A percentile compares a stretch with the other conserved stretches of the same genome.
Evolutionary conservation across 2,329 filamentous ascomycete species (phyloP).

Genomic region (Aspergillus hiratsukae): DNA sequence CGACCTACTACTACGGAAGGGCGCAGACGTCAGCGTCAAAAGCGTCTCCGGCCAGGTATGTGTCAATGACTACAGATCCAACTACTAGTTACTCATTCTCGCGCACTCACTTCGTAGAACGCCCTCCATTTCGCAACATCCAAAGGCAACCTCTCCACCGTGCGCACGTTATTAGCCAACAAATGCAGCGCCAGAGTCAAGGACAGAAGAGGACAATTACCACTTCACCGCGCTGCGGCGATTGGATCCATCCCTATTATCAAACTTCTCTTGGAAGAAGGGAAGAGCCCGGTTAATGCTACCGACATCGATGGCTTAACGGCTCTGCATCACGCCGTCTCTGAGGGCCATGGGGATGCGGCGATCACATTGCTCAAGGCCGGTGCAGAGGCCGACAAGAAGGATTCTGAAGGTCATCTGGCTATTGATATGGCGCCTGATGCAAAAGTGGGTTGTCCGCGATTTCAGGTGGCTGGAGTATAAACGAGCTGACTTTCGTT

Average conservation of each 20-base stretch:
- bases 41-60: slow-evolving; percentile 41
- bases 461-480: not conserved
- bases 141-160: slow-evolving; percentile 80
- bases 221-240: slow-evolving; percentile 87
- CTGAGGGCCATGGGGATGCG: slow-evolving; percentile 66
- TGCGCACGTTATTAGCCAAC: slow-evolving; percentile 68
- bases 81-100: not conserved
- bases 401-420: slow-evolving; percentile 64
- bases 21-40: slow-evolving; percentile 43
- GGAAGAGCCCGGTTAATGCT: slow-evolving; percentile 74
- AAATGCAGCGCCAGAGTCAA: slow-evolving; percentile 75
- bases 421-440: slow-evolving; percentile 84
- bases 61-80: not conserved
- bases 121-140: slow-evolving; percentile 88
- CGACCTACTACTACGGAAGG: slow-evolving; percentile 43
- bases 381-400: slow-evolving; percentile 77
- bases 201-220: slow-evolving; percentile 82
- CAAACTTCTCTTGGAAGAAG: slow-evolving; percentile 68
- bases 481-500: slow-evolving; percentile 3
- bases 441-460: slow-evolving; percentile 58
- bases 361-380: slow-evolving; percentile 77
- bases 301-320: slow-evolving; percentile 80
- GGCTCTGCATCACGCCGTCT: slow-evolving; percentile 72
- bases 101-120: slow-evolving; percentile 50
- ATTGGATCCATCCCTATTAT: slow-evolving; percentile 86